A percentile compares a stretch with the other conserved stretches of the same genome.
These are phyloP conservation scores for Aspergillus fructus DNA, from an alignment of 2,329 filamentous ascomycete species.

Conservation along the genomic window DNA sequence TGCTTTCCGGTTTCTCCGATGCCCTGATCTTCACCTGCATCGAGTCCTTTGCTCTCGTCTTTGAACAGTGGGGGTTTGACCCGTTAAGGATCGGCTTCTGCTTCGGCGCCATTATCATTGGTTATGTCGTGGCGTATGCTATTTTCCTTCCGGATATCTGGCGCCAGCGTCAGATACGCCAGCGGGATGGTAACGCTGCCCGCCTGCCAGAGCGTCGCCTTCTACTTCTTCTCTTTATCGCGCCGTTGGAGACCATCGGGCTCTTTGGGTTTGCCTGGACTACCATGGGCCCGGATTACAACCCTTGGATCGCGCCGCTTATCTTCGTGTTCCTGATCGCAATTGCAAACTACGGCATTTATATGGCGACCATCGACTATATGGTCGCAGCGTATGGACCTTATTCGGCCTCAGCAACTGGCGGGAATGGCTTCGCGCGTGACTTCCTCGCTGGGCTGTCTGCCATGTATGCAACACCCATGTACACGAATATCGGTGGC, in stretches of 20 bases:
- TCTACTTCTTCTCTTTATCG: constrained; percentile 63
- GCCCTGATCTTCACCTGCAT: constrained; percentile 78
- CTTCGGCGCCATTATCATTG: constrained; percentile 44
- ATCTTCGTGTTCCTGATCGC: constrained; percentile 66
- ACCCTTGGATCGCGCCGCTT: constrained; percentile 68
- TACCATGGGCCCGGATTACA: constrained; percentile 61
- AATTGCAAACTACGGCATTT: constrained; percentile 72
- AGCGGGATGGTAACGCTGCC: constrained; percentile 47
- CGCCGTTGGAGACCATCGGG: constrained; percentile 63
- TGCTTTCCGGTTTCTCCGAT: constrained; percentile 71
- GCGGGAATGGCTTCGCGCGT: constrained; percentile 71
- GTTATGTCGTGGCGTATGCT: constrained; percentile 56
- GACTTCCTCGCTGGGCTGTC: constrained; percentile 73
- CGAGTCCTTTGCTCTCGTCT: constrained; percentile 66
- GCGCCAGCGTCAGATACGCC: constrained; percentile 39
- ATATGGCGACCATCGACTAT: constrained; percentile 76
- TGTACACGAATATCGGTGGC: constrained; percentile 53
- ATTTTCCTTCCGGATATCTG: constrained; percentile 54
- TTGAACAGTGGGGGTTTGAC: constrained; percentile 23
- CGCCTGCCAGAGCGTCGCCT: constrained; percentile 64
- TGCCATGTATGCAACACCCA: constrained; percentile 66
- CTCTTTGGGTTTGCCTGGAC: constrained; percentile 71
- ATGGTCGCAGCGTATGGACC: constrained; percentile 73
- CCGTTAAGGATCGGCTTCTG: constrained; percentile 21
- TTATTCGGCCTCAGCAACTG: constrained; percentile 72